Evolutionary conservation across 306 rosid species (phyloP).

Genomic region (Cicer chorassanicum): DNA sequence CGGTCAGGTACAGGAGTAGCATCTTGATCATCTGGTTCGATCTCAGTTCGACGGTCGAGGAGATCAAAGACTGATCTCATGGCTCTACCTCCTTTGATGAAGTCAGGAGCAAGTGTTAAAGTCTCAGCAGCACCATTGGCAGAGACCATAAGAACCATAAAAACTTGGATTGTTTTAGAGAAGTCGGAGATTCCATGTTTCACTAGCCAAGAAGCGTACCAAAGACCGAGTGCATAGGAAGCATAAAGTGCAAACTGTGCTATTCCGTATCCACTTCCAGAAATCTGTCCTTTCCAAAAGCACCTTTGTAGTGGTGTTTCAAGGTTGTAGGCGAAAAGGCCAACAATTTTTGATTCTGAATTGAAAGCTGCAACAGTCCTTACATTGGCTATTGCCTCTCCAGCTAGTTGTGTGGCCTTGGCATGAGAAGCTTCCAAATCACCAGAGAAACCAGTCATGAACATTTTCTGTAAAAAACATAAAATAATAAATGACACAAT

Average conservation of each 20-base stretch:
- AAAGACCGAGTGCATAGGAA: constrained; percentile 96
- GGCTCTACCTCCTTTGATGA: constrained; percentile 95
- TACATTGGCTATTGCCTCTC: constrained; percentile 97
- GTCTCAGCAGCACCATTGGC: constrained; percentile 99
- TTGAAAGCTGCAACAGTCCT: constrained; percentile 97
- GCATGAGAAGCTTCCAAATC: constrained; percentile 93
- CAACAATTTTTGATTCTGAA: constrained; percentile 85
- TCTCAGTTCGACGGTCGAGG: constrained; percentile 94
- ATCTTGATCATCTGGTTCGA: constrained; percentile 90
- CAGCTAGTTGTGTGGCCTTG: constrained; percentile 95
- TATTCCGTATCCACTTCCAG: constrained; percentile 94
- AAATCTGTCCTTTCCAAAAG: constrained; percentile 99
- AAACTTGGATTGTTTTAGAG: constrained; percentile 90
- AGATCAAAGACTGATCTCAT: constrained; percentile 96
- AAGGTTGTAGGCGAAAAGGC: constrained; percentile 81
- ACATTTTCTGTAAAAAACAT: constrained; percentile 80
- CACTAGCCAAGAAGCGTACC: constrained; percentile 99
- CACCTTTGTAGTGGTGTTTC: constrained; percentile 78
- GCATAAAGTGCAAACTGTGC: constrained; percentile 97
- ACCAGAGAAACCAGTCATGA: constrained; percentile 97
- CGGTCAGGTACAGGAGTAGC: constrained; percentile 84
- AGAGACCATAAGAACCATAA: constrained; percentile 98
- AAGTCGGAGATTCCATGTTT: constrained; percentile 96
- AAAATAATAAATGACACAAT: constrained; percentile 21
- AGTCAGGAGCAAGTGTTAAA: constrained; percentile 95